Evolutionary conservation across 306 rosid species (phyloP), one percentile per base, ranked within the genome.

Genomic region (Macrotyloma uniflorum): DNA sequence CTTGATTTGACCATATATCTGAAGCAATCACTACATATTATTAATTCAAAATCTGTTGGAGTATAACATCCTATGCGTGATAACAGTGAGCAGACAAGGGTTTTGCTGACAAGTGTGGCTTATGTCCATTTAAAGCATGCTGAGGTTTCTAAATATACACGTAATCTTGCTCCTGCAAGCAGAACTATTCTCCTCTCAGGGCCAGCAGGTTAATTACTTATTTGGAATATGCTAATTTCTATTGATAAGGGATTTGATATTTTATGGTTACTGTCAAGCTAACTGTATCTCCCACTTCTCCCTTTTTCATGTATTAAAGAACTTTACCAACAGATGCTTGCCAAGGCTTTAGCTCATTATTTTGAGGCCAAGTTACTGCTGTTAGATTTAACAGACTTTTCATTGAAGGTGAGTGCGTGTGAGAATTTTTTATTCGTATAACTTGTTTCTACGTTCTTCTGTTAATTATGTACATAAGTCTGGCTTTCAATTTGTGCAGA

Each of bases 131-230:
- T 96, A 62, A 96, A 90, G 85, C 89, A 92, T 61, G 90, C 91
- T 16, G 99, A 96, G 58, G 93, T 91, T 83, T 96, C 90, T 0
- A 96, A 89, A 80, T 80, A 87, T 74, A 91, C 98, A 0, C 93
- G 99, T 11, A 96, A 96, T 75, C 98, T 96, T 50, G 85, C 97
- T 74, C 99, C 99, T n/a, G 98, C 97, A 15, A 96, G 98, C 76
- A 85, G 93, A 43, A 91, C 98, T 36, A 93, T 96, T 84, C 77
- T 96, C 83, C 98, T 93, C 36, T 96, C 99, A 1, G 99, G 99
- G 20, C 98, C 98, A 46, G 89, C 98, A 33, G 98, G 98, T 95
- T 75, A 79, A 81, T 77, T 54, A 8, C 12, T 19, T 20, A 42
- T 71, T 53, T 24, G 43, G 43, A 23, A 12, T 78, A 49, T 22